phyloP scores from a whole-genome alignment of 1,139 yeast genomes.

The Meyerozyma smithsonii region DNA sequence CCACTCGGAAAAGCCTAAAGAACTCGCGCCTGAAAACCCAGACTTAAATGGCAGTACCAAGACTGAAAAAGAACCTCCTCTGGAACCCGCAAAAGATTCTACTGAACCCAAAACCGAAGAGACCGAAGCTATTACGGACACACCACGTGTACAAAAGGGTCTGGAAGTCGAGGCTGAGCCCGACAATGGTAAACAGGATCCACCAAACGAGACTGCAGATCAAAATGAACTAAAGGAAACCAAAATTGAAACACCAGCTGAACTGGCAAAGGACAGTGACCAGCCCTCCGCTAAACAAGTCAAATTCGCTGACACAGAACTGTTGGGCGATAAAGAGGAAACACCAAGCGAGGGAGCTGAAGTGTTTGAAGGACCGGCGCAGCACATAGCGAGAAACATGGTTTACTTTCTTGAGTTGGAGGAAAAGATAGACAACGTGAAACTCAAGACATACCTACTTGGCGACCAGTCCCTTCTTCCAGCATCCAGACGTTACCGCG shows the following conservation, averaged over 20 bases:
- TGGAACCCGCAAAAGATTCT: no score
- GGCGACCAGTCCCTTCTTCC: slow-evolving; percentile 57
- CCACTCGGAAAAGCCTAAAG: neutral
- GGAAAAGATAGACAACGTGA: slow-evolving; percentile 19
- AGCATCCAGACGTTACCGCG: slow-evolving; percentile 48
- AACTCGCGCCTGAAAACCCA: neutral
- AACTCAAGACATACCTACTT: slow-evolving; percentile 45
- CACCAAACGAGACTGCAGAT: no score
- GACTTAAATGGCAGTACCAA: no score
- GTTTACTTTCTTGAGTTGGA: slow-evolving; percentile 47
- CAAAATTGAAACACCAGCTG: neutral
- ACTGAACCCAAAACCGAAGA: no score
- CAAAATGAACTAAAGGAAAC: neutral
- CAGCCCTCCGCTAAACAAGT: slow-evolving; percentile 1
- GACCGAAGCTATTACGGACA: no score
- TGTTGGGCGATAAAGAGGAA: slow-evolving; percentile 11
- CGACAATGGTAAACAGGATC: no score
- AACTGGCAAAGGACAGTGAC: no score
- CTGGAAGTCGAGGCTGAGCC: no score
- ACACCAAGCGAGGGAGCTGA: slow-evolving; percentile 5
- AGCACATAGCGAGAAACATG: slow-evolving; percentile 48
- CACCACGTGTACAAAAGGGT: no score
- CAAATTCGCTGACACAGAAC: slow-evolving; percentile 6
- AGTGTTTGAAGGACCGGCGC: slow-evolving; percentile 61
- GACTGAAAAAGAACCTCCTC: no score